Evolutionary conservation across 108 stramenopile species (phyloP).

Genomic region (Mayamaea pseudoterrestris): DNA sequence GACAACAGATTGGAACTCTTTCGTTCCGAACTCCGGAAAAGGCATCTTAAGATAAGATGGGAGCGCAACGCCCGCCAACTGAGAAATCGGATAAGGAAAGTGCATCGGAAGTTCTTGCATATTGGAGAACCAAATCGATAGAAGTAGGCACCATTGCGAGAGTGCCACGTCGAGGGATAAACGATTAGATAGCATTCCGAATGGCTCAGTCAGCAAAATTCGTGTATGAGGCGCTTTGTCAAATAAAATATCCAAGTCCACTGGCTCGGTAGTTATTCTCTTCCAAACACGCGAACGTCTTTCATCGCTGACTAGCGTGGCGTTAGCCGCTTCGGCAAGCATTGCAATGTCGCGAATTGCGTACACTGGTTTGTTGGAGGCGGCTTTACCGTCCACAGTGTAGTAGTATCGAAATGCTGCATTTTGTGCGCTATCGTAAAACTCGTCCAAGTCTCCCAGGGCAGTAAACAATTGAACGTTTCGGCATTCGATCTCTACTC

Average conservation of each 20-base stretch:
- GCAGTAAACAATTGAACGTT: too few species aligned
- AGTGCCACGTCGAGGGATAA: constrained; percentile 44
- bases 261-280: constrained; percentile 34
- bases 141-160: constrained; percentile 60
- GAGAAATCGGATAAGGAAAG: constrained; percentile 41
- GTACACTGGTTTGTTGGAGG: constrained; percentile 28
- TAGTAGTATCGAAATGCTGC: constrained; percentile 21
- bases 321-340: constrained; percentile 3
- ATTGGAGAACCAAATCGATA: constrained; percentile 74
- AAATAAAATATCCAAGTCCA: constrained; percentile 31
- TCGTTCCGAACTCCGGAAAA: constrained; percentile 73
- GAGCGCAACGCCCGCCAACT: constrained; percentile 27
- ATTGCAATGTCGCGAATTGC: not conserved
- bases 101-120: constrained; percentile 71
- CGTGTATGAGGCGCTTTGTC: constrained; percentile 55
- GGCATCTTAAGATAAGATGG: constrained; percentile 19
- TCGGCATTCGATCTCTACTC: too few species aligned
- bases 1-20: constrained; percentile 32
- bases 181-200: constrained; percentile 6
- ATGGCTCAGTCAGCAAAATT: constrained; percentile 29
- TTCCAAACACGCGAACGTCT: constrained; percentile 34
- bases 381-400: constrained; percentile 24
- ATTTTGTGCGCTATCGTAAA: too few species aligned
- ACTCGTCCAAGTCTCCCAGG: too few species aligned
- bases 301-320: too few species aligned